These are phyloP conservation scores for Fusarium scirpi DNA, from an alignment of 2,329 filamentous ascomycete species.

Conservation along the genomic window DNA sequence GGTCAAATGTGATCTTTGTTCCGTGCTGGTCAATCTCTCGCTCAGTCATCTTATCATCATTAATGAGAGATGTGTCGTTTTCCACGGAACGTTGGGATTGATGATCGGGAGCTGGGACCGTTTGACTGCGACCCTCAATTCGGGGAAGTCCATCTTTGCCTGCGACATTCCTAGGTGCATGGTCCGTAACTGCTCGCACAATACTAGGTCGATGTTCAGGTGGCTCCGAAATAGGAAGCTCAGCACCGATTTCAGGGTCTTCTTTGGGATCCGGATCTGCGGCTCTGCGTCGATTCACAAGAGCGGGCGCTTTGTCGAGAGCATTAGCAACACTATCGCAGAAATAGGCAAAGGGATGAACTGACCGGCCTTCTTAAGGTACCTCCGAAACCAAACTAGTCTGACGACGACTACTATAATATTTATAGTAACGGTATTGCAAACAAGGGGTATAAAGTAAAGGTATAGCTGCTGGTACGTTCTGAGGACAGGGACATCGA, in stretches of 20 bases:
- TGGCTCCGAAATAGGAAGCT: constrained; percentile 1
- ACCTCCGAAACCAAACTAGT: constrained; percentile 62
- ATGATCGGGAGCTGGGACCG: constrained; percentile 20
- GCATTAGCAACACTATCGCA: constrained; percentile 3
- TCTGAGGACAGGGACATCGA: constrained; percentile 62
- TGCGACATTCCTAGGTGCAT: background rate
- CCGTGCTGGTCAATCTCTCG: constrained; percentile 4
- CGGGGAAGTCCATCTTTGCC: constrained; percentile 18
- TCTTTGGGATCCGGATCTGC: constrained; percentile 12
- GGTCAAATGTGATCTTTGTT: constrained; percentile 48
- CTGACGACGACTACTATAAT: constrained; percentile 61
- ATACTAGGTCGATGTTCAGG: constrained; percentile 8
- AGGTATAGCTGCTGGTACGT: constrained; percentile 65
- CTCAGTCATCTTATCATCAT: constrained; percentile 11
- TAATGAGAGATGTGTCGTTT: background rate
- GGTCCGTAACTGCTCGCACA: constrained; percentile 22
- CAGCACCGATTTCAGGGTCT: constrained; percentile 20
- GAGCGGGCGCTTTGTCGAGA: constrained; percentile 21
- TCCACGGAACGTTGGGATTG: background rate
- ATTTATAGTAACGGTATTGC: constrained; percentile 63
- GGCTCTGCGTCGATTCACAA: constrained; percentile 23
- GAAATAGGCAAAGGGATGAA: background rate
- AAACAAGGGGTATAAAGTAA: constrained; percentile 62
- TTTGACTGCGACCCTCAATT: constrained; percentile 28
- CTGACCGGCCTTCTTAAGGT: constrained; percentile 55